Percentiles rank a stretch among this genome's conserved stretches.
These are phyloP conservation scores for Rubus idaeus DNA, from an alignment of 306 rosid species.

Conservation along the genomic window DNA sequence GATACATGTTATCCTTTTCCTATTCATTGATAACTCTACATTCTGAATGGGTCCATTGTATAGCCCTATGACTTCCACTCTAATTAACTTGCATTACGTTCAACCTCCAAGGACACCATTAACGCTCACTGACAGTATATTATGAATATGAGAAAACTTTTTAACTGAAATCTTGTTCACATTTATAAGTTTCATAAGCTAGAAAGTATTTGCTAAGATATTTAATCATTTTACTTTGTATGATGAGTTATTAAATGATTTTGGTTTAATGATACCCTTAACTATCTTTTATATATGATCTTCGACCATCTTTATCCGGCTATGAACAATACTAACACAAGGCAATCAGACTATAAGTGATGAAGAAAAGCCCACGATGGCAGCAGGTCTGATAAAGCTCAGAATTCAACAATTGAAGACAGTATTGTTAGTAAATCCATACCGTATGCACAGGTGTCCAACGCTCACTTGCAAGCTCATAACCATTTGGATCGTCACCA, in stretches of 20 bases:
- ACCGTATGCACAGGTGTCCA: conserved; percentile 99
- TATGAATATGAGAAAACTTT: background rate
- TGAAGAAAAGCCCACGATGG: background rate
- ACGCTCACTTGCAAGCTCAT: conserved; percentile 98
- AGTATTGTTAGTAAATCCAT: conserved; percentile 20
- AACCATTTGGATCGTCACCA: conserved; percentile 98
- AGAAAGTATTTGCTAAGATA: background rate
- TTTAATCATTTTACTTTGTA: background rate
- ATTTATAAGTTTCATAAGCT: background rate
- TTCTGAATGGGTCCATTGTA: background rate
- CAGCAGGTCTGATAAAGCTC: background rate
- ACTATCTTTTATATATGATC: background rate
- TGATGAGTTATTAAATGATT: background rate
- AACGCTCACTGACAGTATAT: background rate
- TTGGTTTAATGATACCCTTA: background rate
- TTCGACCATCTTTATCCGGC: background rate
- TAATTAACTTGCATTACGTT: background rate
- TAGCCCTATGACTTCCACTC: background rate
- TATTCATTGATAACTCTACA: no score
- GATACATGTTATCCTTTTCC: background rate
- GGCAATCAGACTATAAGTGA: background rate
- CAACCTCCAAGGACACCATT: background rate
- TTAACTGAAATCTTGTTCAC: background rate
- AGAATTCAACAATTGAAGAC: background rate
- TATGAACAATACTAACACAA: background rate